These are phyloP conservation scores for Aspergillus nidulans DNA, from an alignment of 495 filamentous ascomycete genomes.

Conservation along the genomic window DNA sequence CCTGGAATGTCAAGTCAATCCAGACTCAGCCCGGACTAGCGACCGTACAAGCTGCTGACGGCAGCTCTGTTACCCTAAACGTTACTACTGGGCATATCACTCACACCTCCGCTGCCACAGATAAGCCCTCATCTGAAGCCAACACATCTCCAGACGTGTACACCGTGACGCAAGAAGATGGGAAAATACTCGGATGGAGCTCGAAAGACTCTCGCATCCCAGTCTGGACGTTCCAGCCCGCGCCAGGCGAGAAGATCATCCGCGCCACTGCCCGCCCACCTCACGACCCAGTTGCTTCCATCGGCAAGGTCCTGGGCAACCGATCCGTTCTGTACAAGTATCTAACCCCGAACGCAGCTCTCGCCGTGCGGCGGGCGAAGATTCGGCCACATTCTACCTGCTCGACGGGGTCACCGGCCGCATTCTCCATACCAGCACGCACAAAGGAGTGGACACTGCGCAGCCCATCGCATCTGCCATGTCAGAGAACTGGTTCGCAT, in stretches of 20 bases:
- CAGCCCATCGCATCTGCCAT: constrained; percentile 73
- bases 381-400: constrained; percentile 66
- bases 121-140: constrained; percentile 26
- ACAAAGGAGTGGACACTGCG: constrained; percentile 67
- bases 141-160: constrained; percentile 23
- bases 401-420: constrained; percentile 83
- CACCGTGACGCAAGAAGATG: constrained; percentile 58
- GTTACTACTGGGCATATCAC: constrained; percentile 53
- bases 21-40: constrained; percentile 53
- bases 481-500: constrained; percentile 94
- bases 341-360: constrained; percentile 79
- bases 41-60: constrained; percentile 54
- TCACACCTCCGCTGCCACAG: constrained; percentile 29
- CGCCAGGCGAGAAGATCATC: constrained; percentile 60
- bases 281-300: constrained; percentile 88
- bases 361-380: constrained; percentile 67
- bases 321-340: constrained; percentile 96
- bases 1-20: constrained; percentile 68
- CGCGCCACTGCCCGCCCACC: constrained; percentile 60
- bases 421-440: constrained; percentile 64
- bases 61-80: constrained; percentile 54
- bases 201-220: constrained; percentile 43
- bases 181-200: constrained; percentile 58
- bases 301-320: constrained; percentile 87
- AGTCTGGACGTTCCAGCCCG: constrained; percentile 73